A percentile compares a stretch with the other conserved stretches of the same genome.
These are phyloP conservation scores for Orbilia javanica DNA, from an alignment of 2,329 filamentous ascomycete species.

Conservation along the genomic window DNA sequence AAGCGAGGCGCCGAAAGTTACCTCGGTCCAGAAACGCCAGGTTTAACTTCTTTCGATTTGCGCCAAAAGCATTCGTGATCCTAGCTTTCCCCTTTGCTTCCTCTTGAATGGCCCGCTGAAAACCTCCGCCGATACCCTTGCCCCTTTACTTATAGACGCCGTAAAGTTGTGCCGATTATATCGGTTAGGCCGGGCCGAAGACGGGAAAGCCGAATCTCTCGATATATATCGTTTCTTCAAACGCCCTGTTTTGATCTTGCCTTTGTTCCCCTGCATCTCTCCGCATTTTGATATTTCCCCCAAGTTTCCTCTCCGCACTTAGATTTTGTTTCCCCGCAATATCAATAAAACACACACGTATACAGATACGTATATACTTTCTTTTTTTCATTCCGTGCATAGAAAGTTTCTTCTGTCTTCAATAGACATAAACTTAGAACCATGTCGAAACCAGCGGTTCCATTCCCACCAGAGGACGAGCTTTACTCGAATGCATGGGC, in stretches of 20 bases:
- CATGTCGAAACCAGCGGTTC: slow-evolving; percentile 46
- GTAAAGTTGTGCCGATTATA: slow-evolving; percentile 6
- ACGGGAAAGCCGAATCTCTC: slow-evolving; percentile 27
- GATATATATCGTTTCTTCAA: slow-evolving; percentile 8
- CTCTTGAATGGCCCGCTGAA: slow-evolving; percentile 33
- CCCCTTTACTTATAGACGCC: background rate
- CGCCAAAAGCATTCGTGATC: background rate
- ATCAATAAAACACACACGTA: no score
- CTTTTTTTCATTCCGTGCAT: background rate
- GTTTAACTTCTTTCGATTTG: slow-evolving; percentile 4
- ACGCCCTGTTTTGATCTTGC: background rate
- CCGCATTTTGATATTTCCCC: slow-evolving; percentile 14
- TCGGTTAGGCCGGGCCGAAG: slow-evolving; percentile 26
- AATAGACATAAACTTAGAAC: background rate
- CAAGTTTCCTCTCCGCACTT: background rate
- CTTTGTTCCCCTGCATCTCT: background rate
- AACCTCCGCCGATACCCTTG: slow-evolving; percentile 32
- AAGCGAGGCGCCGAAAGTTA: slow-evolving; percentile 53
- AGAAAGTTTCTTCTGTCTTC: background rate
- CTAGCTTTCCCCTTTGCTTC: background rate
- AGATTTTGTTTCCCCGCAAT: background rate
- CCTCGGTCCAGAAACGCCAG: slow-evolving; percentile 45
- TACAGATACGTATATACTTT: background rate
- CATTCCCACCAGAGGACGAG: slow-evolving; percentile 48
- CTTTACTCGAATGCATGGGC: slow-evolving; percentile 60